A percentile compares a stretch with the other conserved stretches of the same genome.
phyloP scores from a whole-genome alignment of 768 basidiomycete species.

The Hygrophorus russula region DNA sequence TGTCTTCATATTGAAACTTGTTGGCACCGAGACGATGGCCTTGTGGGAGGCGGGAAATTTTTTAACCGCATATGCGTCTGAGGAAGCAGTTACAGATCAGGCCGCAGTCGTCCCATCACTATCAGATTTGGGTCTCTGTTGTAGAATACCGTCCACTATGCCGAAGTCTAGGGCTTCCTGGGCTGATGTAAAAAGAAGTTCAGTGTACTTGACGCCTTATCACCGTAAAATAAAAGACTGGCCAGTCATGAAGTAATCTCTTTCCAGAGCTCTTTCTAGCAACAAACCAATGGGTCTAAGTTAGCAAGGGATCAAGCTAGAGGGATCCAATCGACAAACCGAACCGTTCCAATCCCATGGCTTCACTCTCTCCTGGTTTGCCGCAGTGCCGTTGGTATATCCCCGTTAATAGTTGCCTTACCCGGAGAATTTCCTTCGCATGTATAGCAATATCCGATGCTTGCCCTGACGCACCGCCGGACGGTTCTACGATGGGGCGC shows the following conservation, averaged over 20 bases:
- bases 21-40: too few relatives aligned
- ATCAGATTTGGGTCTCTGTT: conserved; percentile 57
- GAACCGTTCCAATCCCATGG: conserved; percentile 63
- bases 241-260: conserved; percentile 96
- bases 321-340: conserved; percentile 33
- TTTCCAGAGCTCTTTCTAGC: conserved; percentile 78
- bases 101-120: conserved; percentile 7
- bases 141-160: conserved; percentile 86
- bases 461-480: conserved; percentile 91
- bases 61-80: background rate
- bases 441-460: conserved; percentile 97
- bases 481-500: conserved; percentile 58
- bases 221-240: conserved; percentile 13
- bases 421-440: conserved; percentile 89
- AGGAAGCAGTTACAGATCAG: background rate
- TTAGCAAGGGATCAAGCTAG: conserved; percentile 11
- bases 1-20: too few relatives aligned
- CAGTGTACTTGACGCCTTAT: conserved; percentile 5
- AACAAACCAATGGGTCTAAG: conserved; percentile 12
- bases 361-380: conserved; percentile 49
- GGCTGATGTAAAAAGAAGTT: conserved; percentile 31
- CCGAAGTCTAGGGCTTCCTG: conserved; percentile 87
- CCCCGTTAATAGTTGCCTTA: conserved; percentile 70
- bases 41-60: too few relatives aligned
- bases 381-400: conserved; percentile 88